Percentiles rank a stretch among this genome's conserved stretches.
These are phyloP conservation scores for Teratosphaeria nubilosa DNA, from an alignment of 2,329 filamentous ascomycete species.

Conservation along the genomic window DNA sequence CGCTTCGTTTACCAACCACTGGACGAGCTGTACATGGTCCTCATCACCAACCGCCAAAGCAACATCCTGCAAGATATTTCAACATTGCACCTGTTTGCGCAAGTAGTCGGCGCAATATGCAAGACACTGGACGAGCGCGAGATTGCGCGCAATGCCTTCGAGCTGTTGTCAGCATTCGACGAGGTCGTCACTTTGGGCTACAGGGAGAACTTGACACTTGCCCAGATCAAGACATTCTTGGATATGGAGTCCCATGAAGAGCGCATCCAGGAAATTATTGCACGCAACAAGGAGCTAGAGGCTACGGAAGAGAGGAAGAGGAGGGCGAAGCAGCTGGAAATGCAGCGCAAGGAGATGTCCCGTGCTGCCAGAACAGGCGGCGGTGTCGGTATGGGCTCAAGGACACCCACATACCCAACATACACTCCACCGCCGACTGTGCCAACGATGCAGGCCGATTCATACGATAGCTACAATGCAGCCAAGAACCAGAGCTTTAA, in stretches of 20 bases:
- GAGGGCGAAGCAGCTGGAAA: slow-evolving; percentile 96
- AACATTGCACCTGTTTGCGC: slow-evolving; percentile 92
- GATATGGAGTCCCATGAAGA: slow-evolving; percentile 99
- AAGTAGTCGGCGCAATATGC: slow-evolving; percentile 94
- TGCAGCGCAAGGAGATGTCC: slow-evolving; percentile 94
- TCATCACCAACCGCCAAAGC: slow-evolving; percentile 98
- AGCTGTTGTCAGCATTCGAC: slow-evolving; percentile 91
- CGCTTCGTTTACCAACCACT: slow-evolving; percentile 98
- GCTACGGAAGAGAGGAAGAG: slow-evolving; percentile 96
- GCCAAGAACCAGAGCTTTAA: slow-evolving; percentile 89
- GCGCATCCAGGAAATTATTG: slow-evolving; percentile 96
- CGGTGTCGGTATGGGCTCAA: slow-evolving; percentile 39
- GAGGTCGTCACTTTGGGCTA: slow-evolving; percentile 94
- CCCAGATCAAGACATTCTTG: slow-evolving; percentile 97
- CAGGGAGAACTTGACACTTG: slow-evolving; percentile 88
- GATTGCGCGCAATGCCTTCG: slow-evolving; percentile 89
- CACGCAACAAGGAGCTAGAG: slow-evolving; percentile 93
- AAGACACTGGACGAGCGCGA: slow-evolving; percentile 92
- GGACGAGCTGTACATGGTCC: slow-evolving; percentile 98
- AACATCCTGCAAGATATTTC: slow-evolving; percentile 99
- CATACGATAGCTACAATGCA: slow-evolving; percentile 88
- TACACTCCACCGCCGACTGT: slow-evolving; percentile 83
- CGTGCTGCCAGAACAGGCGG: slow-evolving; percentile 51
- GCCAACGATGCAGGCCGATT: slow-evolving; percentile 58
- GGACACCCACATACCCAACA: slow-evolving; percentile 75